Conservation (phyloP, 164 flowering plant species). For the Cinnamomum chago region DNA sequence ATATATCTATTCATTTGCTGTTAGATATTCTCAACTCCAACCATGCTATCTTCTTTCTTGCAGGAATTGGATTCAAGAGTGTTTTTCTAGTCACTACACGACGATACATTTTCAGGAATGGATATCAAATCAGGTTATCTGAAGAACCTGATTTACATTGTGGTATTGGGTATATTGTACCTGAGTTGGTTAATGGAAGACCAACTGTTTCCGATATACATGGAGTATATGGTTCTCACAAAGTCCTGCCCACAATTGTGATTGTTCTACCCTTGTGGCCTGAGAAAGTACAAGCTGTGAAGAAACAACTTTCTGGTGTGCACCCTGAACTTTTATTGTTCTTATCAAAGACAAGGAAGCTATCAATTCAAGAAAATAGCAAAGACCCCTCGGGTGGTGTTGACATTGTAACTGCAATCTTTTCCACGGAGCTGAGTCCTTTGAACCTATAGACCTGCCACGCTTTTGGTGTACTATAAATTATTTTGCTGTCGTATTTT, state of each 20-base stretch:
- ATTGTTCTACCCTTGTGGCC: constrained; percentile 40
- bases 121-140: constrained; percentile 46
- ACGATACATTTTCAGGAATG: constrained; percentile 55
- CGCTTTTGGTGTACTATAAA: too few species aligned
- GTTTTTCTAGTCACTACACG: constrained; percentile 45
- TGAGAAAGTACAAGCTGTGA: constrained; percentile 47
- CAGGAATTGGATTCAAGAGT: constrained; percentile 65
- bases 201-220: constrained; percentile 33
- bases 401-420: constrained; percentile 36
- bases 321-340: constrained; percentile 56
- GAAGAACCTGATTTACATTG: constrained; percentile 41
- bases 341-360: constrained; percentile 44
- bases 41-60: neutral
- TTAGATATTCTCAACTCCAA: too few species aligned
- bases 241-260: constrained; percentile 32
- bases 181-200: constrained; percentile 49
- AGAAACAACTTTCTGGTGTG: constrained; percentile 38
- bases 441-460: too few species aligned
- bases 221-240: constrained; percentile 24
- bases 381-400: constrained; percentile 15
- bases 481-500: too few species aligned
- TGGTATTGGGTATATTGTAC: constrained; percentile 46
- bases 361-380: constrained; percentile 47
- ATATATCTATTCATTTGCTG: too few species aligned
- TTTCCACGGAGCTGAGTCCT: too few species aligned